Evolutionary conservation across 73 alveolate genomes (phyloP).

Genomic region (Durusdinium trenchii): DNA sequence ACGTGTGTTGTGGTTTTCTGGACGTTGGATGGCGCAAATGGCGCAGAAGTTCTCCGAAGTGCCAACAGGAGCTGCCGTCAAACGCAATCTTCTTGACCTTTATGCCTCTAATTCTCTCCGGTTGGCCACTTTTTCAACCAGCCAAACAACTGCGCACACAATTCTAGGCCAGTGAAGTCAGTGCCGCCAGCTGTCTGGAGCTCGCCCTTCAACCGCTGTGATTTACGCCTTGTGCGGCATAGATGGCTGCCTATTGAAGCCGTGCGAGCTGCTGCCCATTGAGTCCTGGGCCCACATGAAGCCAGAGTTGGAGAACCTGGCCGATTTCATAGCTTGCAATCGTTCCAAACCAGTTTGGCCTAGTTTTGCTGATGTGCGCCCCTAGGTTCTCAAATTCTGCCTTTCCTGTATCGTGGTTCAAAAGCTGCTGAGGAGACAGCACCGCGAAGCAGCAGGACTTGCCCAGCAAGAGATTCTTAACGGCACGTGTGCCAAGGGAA

Average conservation of each 20-base stretch:
- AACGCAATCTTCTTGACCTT: not conserved
- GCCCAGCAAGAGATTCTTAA: not conserved
- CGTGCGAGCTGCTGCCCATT: not conserved
- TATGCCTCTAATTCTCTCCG: not conserved
- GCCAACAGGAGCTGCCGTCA: not conserved
- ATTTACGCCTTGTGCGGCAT: not conserved
- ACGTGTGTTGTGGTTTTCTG: not conserved
- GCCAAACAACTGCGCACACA: not conserved
- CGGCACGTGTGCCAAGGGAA: not conserved
- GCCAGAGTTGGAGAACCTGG: not conserved
- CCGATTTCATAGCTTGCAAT: not conserved
- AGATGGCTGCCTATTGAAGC: not conserved
- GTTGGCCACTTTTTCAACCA: not conserved
- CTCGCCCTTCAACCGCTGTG: not conserved
- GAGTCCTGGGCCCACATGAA: not conserved
- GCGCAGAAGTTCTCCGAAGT: not conserved
- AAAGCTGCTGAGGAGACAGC: not conserved
- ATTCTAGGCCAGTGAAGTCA: not conserved
- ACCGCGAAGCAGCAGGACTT: not conserved
- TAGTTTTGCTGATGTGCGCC: not conserved
- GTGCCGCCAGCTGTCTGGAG: not conserved
- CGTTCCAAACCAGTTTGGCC: not conserved
- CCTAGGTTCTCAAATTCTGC: not conserved
- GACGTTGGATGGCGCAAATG: not conserved
- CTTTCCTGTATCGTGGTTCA: not conserved